Evolutionary conservation across 768 basidiomycete genomes (phyloP).

Genomic region (Suillus subalutaceus): DNA sequence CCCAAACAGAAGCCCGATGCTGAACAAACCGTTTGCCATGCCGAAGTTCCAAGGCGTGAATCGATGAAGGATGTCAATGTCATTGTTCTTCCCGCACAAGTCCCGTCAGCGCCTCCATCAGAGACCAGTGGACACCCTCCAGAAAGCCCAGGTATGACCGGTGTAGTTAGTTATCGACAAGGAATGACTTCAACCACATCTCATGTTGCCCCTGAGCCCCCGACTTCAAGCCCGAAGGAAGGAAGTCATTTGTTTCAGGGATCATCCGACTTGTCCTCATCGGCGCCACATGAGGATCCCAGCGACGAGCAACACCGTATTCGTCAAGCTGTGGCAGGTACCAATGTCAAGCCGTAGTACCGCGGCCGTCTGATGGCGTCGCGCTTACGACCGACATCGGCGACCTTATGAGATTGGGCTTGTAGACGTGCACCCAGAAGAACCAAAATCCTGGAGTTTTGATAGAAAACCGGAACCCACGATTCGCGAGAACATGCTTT

Average conservation of each 20-base stretch:
- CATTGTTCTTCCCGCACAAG: not conserved
- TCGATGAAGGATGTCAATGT: not conserved
- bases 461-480: not conserved
- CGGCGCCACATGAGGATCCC: not conserved
- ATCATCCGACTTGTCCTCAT: not conserved
- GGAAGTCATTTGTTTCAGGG: not conserved
- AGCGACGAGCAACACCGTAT: not conserved
- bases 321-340: not conserved
- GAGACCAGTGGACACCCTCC: slow-evolving; percentile 41
- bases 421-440: not conserved
- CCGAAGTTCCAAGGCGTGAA: slow-evolving; percentile 7
- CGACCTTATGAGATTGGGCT: not conserved
- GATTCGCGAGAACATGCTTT: slow-evolving; percentile 8
- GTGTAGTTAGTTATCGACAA: not conserved
- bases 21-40: not conserved
- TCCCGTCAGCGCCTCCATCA: slow-evolving; percentile 15
- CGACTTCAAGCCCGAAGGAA: not conserved
- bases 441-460: not conserved
- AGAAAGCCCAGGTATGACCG: slow-evolving; percentile 21
- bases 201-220: not conserved
- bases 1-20: slow-evolving; percentile 24
- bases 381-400: not conserved
- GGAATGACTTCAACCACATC: not conserved
- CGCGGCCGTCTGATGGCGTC: not conserved
- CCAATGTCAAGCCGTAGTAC: not conserved